Percentiles rank a stretch among this genome's conserved stretches.
Conservation (phyloP, 768 basidiomycete species). For the Auricularia cornea region DNA sequence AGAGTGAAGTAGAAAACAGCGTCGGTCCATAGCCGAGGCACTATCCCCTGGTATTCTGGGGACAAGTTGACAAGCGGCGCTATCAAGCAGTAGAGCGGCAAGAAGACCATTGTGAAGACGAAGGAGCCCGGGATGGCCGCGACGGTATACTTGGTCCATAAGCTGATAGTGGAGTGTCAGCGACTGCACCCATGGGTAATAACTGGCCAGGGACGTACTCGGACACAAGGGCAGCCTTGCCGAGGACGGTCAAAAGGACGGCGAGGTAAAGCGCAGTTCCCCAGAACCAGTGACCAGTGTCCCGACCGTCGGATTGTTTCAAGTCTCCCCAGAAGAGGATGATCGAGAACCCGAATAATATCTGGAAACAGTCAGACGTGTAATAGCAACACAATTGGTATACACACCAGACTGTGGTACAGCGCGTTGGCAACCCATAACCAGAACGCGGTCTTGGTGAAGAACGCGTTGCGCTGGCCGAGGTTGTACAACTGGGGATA, state of each 20-base stretch:
- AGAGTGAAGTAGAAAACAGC: constrained; percentile 86
- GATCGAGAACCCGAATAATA: constrained; percentile 81
- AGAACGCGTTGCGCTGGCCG: constrained; percentile 91
- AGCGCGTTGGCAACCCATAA: constrained; percentile 83
- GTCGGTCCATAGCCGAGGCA: constrained; percentile 83
- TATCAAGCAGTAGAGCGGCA: constrained; percentile 83
- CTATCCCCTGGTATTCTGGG: constrained; percentile 81
- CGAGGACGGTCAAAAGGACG: constrained; percentile 88
- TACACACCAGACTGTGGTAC: constrained; percentile 76
- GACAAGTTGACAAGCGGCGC: constrained; percentile 81
- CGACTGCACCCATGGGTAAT: constrained; percentile 2
- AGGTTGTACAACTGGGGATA: constrained; percentile 95
- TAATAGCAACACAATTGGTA: too few species aligned
- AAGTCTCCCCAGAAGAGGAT: constrained; percentile 91
- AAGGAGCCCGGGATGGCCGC: constrained; percentile 95
- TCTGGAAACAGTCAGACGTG: constrained; percentile 36
- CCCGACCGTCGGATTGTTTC: constrained; percentile 68
- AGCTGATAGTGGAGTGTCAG: constrained; percentile 34
- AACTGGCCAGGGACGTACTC: constrained; percentile 56
- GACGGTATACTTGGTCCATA: constrained; percentile 99
- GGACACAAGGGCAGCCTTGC: constrained; percentile 93
- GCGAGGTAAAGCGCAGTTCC: constrained; percentile 93
- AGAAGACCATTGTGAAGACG: constrained; percentile 89
- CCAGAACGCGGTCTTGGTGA: constrained; percentile 87
- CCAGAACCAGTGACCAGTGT: constrained; percentile 98